Evolutionary conservation across 352 stramenopile genomes (phyloP).

Genomic region (Phytophthora multivora): DNA sequence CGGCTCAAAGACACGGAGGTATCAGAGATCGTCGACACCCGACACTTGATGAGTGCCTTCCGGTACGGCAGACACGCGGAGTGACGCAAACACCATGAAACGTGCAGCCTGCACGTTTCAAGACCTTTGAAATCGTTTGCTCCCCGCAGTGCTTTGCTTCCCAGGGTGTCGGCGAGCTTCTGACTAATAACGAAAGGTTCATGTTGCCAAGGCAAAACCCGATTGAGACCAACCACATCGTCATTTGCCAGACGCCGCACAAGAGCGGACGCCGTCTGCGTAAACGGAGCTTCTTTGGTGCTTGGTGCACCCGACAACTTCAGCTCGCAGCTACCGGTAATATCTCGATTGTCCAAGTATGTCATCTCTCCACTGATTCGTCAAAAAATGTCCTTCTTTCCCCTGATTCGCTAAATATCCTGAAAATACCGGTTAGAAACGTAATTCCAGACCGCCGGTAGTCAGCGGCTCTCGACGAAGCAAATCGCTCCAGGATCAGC

Average conservation of each 20-base stretch:
- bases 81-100: constrained; percentile 10
- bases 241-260: not conserved
- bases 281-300: constrained; percentile 2
- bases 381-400: not conserved
- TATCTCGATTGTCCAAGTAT: not conserved
- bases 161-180: not conserved
- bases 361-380: not conserved
- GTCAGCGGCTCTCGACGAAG: constrained; percentile 4
- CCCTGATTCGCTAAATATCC: constrained; percentile 5
- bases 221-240: too few relatives aligned
- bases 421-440: not conserved
- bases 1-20: constrained; percentile 1
- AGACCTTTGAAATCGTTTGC: not conserved
- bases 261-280: not conserved
- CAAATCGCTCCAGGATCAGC: not conserved
- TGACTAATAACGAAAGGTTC: too few relatives aligned
- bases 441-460: constrained; percentile 8
- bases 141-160: not conserved
- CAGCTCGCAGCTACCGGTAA: constrained; percentile 6
- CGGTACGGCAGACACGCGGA: not conserved
- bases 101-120: too few relatives aligned
- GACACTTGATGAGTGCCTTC: constrained; percentile 4
- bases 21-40: constrained; percentile 16
- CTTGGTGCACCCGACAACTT: constrained; percentile 11
- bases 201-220: too few relatives aligned